Base-by-base conservation (phyloP, 2,329 filamentous ascomycete genomes). In the Fonsecaea pedrosoi region DNA sequence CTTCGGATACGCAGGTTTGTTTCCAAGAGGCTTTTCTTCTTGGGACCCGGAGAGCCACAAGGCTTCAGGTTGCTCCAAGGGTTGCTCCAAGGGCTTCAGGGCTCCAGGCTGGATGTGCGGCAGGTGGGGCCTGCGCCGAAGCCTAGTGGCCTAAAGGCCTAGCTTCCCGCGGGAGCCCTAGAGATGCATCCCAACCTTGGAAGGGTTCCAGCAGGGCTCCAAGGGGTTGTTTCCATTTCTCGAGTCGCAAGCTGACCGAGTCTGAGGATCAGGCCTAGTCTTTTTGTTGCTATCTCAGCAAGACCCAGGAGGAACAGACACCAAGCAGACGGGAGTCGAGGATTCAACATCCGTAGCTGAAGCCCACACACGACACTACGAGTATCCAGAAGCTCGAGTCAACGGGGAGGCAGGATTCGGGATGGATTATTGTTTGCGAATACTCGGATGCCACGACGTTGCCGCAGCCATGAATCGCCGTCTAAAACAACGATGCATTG, bases 1-100 rank as follows among this genome's bases (percentile, higher is more conserved):
- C 59, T 42, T 65, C 58, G 67, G 64, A 67, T 62, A 15, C 45
- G 45, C 58, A 59, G 58, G 59, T 59, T 35, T 54, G 63, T 59
- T 62, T 53, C 32, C 53, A 59, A 62, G 54, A 45, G 60, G 65
- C 59, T 65, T 67, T 61, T 68, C 62, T 62, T 66, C 54, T 66
- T 67, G 60, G 64, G 58, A 62, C 54, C 59, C 54, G 54, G 61
- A 40, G 58, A 64, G 64, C 68, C 62, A 67, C 68, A 68, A 70
- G 65, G 68, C 68, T 66, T 64, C 64, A 50, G 40, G 32, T 40
- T 61, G 59, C 59, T 45, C 30, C 57, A 35, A 40, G 37, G 40
- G 32, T 40, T 61, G 59, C 59, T 45, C 30, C 57, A 35, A 40
- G 37, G 37, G 40, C 32, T 30, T 4, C 18, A 55, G 54, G 40